Base-by-base conservation (phyloP, 768 basidiomycete genomes). In the Serpula lacrymans region DNA sequence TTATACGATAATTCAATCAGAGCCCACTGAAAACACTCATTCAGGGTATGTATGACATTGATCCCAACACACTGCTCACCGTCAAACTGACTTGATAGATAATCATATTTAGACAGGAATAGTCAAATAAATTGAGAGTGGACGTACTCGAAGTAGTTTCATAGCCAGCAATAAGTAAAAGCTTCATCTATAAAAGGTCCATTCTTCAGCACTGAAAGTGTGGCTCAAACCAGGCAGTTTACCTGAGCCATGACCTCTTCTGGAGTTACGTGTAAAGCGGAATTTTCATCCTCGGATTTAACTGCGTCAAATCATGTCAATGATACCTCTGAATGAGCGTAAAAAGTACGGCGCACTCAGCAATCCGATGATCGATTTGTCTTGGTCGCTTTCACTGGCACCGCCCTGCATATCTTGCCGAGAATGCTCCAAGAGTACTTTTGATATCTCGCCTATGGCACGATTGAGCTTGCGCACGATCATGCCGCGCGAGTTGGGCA, bases 1-100 rank as follows among this genome's bases (percentile, higher is more conserved):
- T 74, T 55, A 25, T 58, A 64, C 6, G 65, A 64, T 1, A 82
- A 70, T 50, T 81, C 80, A 23, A 81, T 73, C 0, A 82, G 59
- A 3, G 77, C 73, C 77, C 79, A 82, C 74, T 74, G 17, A n/a
- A n/a, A n/a, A n/a, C n/a, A 13, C 26, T 1, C 8, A 6, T 2
- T 10, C 6, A 32, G 11, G 1, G 3, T 12, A n/a, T 35, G 2
- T 23, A 28, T 17, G 0, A 11, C 16, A 20, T 26, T 1, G 14
- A 7, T 17, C 1, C 12, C 8, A 23, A 27, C 5, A 11, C 6
- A 10, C 8, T 3, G 0, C n/a, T 35, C 25, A 48, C 52, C 8
- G 43, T 54, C 34, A 58, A 26, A 24, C 20, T 48, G 7, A 50
- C 57, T 58, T n/a, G n/a, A n/a, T n/a, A n/a, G n/a, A n/a, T n/a